Evolutionary conservation across 768 basidiomycete genomes (phyloP).

Genomic region (Mycena vulgaris): DNA sequence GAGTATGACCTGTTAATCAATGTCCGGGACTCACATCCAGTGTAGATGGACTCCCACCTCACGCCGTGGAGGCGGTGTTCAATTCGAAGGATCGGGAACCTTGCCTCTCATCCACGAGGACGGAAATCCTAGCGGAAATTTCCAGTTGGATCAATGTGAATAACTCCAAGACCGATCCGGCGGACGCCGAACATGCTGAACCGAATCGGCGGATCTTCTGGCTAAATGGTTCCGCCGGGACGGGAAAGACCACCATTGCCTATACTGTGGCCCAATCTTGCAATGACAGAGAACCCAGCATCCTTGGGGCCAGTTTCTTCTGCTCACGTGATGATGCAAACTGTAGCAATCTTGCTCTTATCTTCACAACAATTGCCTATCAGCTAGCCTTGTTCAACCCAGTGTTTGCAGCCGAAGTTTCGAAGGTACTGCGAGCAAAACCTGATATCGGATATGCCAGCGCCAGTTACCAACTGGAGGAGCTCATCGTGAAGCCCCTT

Average conservation of each 20-base stretch:
- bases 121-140: background rate
- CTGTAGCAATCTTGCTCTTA: slow-evolving; percentile 28
- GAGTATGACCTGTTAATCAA: background rate
- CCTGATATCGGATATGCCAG: slow-evolving; percentile 30
- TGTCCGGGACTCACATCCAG: background rate
- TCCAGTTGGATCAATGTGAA: background rate
- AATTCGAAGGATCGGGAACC: background rate
- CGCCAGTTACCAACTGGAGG: slow-evolving; percentile 30
- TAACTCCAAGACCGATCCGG: background rate
- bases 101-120: background rate
- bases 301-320: slow-evolving; percentile 45
- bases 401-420: slow-evolving; percentile 18
- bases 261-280: slow-evolving; percentile 1
- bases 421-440: slow-evolving; percentile 19
- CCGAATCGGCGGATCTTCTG: background rate
- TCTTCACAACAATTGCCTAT: slow-evolving; percentile 42
- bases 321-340: slow-evolving; percentile 37
- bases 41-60: background rate
- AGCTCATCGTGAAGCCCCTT: slow-evolving; percentile 39
- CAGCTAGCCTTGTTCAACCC: slow-evolving; percentile 31
- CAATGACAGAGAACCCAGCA: background rate
- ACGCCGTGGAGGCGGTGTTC: background rate
- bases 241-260: slow-evolving; percentile 17
- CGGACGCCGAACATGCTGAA: background rate
- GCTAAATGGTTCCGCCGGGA: slow-evolving; percentile 18